These are phyloP conservation scores for Pythium pyrilobum DNA, from an alignment of 352 stramenopile genomes.

Conservation along the genomic window DNA sequence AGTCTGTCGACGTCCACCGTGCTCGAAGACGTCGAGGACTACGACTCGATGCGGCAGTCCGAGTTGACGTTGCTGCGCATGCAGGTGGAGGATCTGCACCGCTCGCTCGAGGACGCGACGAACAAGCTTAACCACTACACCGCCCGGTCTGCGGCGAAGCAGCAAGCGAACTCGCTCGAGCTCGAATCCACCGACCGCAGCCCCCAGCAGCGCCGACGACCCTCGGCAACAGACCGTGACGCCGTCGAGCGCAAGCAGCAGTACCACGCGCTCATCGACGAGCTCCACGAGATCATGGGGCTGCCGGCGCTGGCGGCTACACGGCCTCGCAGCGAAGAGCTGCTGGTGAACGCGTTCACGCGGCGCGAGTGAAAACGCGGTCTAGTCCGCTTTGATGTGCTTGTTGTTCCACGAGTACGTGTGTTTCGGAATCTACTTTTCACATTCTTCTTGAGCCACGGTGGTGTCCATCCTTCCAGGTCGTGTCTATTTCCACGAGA, in stretches of 20 bases:
- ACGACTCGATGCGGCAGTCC: slow-evolving; percentile 25
- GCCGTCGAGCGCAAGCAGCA: slow-evolving; percentile 26
- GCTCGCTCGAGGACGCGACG: slow-evolving; percentile 43
- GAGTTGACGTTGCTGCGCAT: slow-evolving; percentile 37
- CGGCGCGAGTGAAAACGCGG: too few relatives aligned
- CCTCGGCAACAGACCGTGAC: too few relatives aligned
- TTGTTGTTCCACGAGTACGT: too few relatives aligned
- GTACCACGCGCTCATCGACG: slow-evolving; percentile 48
- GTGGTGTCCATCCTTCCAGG: too few relatives aligned
- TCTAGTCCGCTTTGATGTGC: too few relatives aligned
- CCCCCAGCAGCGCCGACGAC: slow-evolving; percentile 17
- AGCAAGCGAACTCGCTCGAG: slow-evolving; percentile 17
- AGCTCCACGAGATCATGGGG: slow-evolving; percentile 76
- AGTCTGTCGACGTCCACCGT: slow-evolving; percentile 32
- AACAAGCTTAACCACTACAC: slow-evolving; percentile 44
- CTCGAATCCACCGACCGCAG: slow-evolving; percentile 3
- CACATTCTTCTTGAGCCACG: too few relatives aligned
- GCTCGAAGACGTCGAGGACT: slow-evolving; percentile 15
- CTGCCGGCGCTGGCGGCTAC: slow-evolving; percentile 24
- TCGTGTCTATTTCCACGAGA: too few relatives aligned
- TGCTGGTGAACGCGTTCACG: not conserved
- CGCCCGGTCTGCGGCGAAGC: slow-evolving; percentile 14
- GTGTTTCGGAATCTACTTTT: too few relatives aligned
- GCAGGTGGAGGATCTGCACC: slow-evolving; percentile 46
- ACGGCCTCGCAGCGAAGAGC: not conserved